These are phyloP conservation scores for Atkinsonella texensis DNA, from an alignment of 2,329 filamentous ascomycete species.

Conservation along the genomic window DNA sequence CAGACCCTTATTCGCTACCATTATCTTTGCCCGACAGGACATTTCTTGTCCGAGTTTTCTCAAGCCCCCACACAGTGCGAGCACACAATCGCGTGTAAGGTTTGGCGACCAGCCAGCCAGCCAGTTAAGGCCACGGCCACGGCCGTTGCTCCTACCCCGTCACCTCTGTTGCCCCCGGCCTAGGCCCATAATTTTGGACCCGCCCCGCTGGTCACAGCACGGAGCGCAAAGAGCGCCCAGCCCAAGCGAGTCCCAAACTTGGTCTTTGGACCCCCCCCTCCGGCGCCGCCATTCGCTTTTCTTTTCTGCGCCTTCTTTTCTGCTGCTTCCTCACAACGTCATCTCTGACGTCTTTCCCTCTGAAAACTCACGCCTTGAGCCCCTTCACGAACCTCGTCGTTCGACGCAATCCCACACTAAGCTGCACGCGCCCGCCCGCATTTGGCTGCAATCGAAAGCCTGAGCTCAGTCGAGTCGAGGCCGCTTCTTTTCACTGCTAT, in stretches of 20 bases:
- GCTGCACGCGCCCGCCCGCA: constrained; percentile 4
- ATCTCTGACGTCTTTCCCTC: constrained; percentile 35
- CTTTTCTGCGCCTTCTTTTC: constrained; percentile 24
- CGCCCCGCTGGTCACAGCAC: not conserved
- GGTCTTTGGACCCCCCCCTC: constrained; percentile 1
- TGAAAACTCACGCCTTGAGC: constrained; percentile 23
- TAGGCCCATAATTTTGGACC: not conserved
- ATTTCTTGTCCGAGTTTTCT: constrained; percentile 4
- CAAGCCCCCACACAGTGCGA: constrained; percentile 4
- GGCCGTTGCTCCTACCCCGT: constrained; percentile 4
- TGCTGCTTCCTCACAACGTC: constrained; percentile 27
- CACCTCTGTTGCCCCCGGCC: not conserved
- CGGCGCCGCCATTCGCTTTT: constrained; percentile 18
- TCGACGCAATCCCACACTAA: constrained; percentile 16
- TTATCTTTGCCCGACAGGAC: not conserved
- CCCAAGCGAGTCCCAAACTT: constrained; percentile 1
- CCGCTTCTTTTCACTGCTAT: constrained; percentile 1
- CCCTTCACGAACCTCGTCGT: constrained; percentile 22
- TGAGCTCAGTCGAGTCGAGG: constrained; percentile 1
- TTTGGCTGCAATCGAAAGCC: constrained; percentile 3
- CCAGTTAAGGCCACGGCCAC: not conserved
- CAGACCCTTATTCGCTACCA: not conserved
- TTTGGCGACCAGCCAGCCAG: constrained; percentile 3
- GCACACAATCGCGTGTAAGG: not conserved
- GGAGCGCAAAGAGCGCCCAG: not conserved